Percentiles rank a stretch among this genome's conserved stretches.
These are phyloP conservation scores for Raphanus sativus DNA, from an alignment of 345 rosid species.

Conservation along the genomic window DNA sequence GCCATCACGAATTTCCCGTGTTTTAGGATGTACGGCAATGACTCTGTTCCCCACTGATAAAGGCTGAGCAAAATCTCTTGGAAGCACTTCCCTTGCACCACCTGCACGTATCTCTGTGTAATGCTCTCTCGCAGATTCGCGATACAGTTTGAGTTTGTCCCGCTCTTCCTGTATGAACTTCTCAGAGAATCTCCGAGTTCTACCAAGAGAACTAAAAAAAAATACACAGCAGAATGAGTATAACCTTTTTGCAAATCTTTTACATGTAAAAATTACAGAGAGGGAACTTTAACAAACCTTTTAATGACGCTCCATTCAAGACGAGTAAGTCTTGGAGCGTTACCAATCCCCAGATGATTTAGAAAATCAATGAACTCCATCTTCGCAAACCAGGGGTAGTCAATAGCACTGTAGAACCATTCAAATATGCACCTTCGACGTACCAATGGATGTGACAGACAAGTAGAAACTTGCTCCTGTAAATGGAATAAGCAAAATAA, in stretches of 20 bases:
- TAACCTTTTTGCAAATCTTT: not conserved
- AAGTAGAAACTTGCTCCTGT: constrained; percentile 70
- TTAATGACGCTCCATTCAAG: constrained; percentile 98
- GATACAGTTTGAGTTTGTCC: constrained; percentile 78
- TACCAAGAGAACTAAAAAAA: constrained; percentile 84
- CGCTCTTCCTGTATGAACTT: constrained; percentile 76
- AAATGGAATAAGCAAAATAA: constrained; percentile 24
- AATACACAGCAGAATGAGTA: constrained; percentile 9
- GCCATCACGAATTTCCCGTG: constrained; percentile 82
- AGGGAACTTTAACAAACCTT: constrained; percentile 49
- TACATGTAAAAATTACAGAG: not conserved
- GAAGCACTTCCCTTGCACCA: constrained; percentile 75
- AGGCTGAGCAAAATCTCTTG: constrained; percentile 81
- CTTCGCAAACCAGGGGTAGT: constrained; percentile 97
- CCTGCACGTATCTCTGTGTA: constrained; percentile 72
- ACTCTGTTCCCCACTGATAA: constrained; percentile 84
- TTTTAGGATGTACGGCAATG: constrained; percentile 78
- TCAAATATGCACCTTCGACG: constrained; percentile 88
- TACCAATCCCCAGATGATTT: constrained; percentile 87
- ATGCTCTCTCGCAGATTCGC: constrained; percentile 81
- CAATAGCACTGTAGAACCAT: constrained; percentile 96
- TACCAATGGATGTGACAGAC: constrained; percentile 59
- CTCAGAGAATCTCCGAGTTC: constrained; percentile 89
- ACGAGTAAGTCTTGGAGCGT: constrained; percentile 83
- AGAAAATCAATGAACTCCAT: constrained; percentile 89